A percentile compares a stretch with the other conserved stretches of the same genome.
Evolutionary conservation across 805 yeast genomes (phyloP).

Genomic region (Zygosaccharomyces kombuchaensis): DNA sequence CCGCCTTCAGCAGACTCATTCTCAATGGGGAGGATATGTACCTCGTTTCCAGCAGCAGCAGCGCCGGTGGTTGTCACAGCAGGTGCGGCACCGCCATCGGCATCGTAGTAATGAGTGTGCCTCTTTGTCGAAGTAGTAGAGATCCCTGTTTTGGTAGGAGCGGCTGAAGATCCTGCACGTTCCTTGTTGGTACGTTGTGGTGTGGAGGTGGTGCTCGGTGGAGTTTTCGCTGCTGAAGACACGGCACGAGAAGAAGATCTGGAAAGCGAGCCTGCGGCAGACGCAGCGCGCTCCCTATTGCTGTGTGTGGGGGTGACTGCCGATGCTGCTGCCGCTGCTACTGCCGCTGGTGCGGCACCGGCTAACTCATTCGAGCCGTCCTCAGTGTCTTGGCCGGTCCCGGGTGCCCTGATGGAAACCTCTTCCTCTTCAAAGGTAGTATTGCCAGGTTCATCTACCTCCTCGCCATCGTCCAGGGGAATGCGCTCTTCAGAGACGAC

Average conservation of each 20-base stretch:
- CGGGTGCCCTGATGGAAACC: neutral
- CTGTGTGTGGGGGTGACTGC: too few species aligned
- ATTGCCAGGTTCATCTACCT: conserved; percentile 14
- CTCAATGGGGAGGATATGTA: conserved; percentile 43
- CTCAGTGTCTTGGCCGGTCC: neutral
- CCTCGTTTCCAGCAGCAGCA: conserved; percentile 13
- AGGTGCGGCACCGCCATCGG: conserved; percentile 6
- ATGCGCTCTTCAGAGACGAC: conserved; percentile 28
- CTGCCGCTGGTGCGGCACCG: conserved; percentile 15
- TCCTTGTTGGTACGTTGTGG: too few species aligned
- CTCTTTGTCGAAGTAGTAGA: conserved; percentile 4
- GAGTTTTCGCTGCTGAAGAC: conserved; percentile 19
- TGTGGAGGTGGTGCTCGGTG: conserved; percentile 2
- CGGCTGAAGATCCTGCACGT: too few species aligned
- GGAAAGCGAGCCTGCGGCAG: neutral
- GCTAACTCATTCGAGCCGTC: too few species aligned
- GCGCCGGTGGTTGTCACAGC: too few species aligned
- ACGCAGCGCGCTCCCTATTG: neutral
- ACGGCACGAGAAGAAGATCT: conserved; percentile 1
- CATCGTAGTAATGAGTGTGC: conserved; percentile 12
- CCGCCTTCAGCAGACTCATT: conserved; percentile 42
- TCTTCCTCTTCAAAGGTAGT: conserved; percentile 22
- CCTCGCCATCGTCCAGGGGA: conserved; percentile 19
- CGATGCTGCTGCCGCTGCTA: neutral
- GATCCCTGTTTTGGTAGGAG: neutral